These are phyloP conservation scores for Melaleuca alternifolia DNA, from an alignment of 345 rosid genomes.

Conservation along the genomic window DNA sequence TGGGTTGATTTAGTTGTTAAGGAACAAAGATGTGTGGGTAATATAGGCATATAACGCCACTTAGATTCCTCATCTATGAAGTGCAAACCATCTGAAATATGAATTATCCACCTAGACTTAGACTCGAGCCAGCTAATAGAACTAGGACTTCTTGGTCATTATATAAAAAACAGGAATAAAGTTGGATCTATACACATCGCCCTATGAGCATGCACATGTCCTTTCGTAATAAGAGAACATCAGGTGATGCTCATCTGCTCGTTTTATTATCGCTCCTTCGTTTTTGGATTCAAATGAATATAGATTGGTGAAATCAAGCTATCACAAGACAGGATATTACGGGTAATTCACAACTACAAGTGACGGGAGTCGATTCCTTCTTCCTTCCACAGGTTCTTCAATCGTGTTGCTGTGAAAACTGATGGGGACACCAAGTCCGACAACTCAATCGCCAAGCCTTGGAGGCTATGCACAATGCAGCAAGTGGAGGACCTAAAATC, in stretches of 20 bases:
- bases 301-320: not conserved
- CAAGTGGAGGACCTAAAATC: slow-evolving; percentile 60
- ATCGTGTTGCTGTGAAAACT: slow-evolving; percentile 29
- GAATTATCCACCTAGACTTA: not conserved
- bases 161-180: not conserved
- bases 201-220: not conserved
- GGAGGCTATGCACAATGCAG: slow-evolving; percentile 44
- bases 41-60: not conserved
- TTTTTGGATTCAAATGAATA: not conserved
- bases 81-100: not conserved
- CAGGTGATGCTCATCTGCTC: not conserved
- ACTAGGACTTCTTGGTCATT: not conserved
- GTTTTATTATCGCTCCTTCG: not conserved
- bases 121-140: not conserved
- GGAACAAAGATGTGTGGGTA: not conserved
- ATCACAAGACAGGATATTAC: not conserved
- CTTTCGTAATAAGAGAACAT: not conserved
- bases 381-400: slow-evolving; percentile 18
- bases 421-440: slow-evolving; percentile 23
- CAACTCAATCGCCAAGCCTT: slow-evolving; percentile 12
- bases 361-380: not conserved
- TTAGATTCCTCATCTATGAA: not conserved
- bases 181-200: not conserved
- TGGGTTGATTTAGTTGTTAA: not conserved
- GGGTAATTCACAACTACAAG: not conserved